phyloP scores from a whole-genome alignment of 495 filamentous ascomycete genomes.

The Clohesyomyces aquaticus region DNA sequence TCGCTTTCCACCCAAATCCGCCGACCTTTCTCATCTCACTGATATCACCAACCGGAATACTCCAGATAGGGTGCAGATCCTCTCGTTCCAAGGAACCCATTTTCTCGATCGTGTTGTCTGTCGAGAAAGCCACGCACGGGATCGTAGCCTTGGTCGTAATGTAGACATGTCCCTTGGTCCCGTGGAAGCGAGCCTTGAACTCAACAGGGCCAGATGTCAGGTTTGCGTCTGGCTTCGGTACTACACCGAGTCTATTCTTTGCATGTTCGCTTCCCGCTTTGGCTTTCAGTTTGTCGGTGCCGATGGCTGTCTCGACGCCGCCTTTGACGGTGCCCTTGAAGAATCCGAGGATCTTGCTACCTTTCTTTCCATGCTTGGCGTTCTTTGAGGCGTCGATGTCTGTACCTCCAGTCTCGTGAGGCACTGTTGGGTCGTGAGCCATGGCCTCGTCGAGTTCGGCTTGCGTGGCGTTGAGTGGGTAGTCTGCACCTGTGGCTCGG shows the following conservation, averaged over 20 bases:
- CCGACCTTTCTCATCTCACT: constrained; percentile 78
- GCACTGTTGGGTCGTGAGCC: constrained; percentile 44
- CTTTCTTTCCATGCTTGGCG: constrained; percentile 48
- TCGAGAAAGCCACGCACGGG: constrained; percentile 63
- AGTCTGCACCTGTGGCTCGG: constrained; percentile 48
- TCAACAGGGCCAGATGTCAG: constrained; percentile 66
- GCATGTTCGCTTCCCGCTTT: constrained; percentile 67
- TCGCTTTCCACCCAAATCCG: constrained; percentile 83
- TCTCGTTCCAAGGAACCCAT: constrained; percentile 58
- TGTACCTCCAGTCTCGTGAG: constrained; percentile 43
- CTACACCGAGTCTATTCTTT: constrained; percentile 70
- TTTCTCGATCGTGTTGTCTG: constrained; percentile 48
- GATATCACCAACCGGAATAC: constrained; percentile 63
- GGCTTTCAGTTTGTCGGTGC: constrained; percentile 69
- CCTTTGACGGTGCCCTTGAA: constrained; percentile 72
- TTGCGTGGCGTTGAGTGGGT: constrained; percentile 50
- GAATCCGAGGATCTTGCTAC: constrained; percentile 63
- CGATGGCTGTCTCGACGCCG: constrained; percentile 68
- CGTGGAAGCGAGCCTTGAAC: constrained; percentile 72
- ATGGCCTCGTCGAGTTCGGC: constrained; percentile 59
- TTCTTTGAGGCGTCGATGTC: constrained; percentile 51
- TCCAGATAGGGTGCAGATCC: constrained; percentile 60
- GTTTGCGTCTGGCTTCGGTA: constrained; percentile 56
- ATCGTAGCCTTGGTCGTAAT: constrained; percentile 64
- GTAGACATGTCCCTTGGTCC: constrained; percentile 72